Conservation (phyloP, 2,329 filamentous ascomycete genomes). For the Diaporthe nobilis region DNA sequence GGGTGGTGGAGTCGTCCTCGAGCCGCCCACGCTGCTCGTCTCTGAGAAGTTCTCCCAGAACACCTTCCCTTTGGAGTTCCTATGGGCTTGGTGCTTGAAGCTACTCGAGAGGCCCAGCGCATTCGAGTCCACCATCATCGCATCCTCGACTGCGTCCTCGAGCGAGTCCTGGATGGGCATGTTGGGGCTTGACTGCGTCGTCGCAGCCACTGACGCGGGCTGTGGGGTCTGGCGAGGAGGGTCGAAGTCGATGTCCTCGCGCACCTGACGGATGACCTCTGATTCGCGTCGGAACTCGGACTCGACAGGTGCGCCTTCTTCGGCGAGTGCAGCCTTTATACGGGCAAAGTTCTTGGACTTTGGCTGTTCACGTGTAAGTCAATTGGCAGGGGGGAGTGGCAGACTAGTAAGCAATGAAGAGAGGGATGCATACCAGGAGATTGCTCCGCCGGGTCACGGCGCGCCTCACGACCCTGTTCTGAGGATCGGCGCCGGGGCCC, state of each 20-base stretch:
- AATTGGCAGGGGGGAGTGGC: conserved; percentile 43
- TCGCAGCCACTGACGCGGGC: conserved; percentile 63
- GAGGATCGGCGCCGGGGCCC: conserved; percentile 65
- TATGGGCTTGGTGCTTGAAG: conserved; percentile 82
- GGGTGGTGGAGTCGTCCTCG: conserved; percentile 72
- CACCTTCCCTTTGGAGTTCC: conserved; percentile 77
- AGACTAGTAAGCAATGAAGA: conserved; percentile 8
- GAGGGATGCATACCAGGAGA: conserved; percentile 75
- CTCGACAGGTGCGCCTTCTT: conserved; percentile 90
- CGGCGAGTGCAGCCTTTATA: conserved; percentile 88
- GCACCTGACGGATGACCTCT: conserved; percentile 94
- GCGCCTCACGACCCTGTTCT: conserved; percentile 83
- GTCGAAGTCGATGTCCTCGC: conserved; percentile 82
- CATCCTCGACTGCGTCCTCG: conserved; percentile 80
- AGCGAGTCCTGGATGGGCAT: conserved; percentile 74
- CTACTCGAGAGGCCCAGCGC: conserved; percentile 68
- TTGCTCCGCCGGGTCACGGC: conserved; percentile 90
- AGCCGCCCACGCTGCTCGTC: conserved; percentile 64
- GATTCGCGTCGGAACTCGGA: conserved; percentile 91
- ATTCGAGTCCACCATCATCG: conserved; percentile 71
- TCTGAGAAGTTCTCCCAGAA: conserved; percentile 88
- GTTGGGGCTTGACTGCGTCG: conserved; percentile 78
- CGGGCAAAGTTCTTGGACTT: conserved; percentile 97
- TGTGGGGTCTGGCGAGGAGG: conserved; percentile 54
- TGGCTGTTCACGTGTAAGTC: conserved; percentile 71